Conservation (phyloP, 371 early-diverging fungal species). For the Rhizopus delemar region DNA sequence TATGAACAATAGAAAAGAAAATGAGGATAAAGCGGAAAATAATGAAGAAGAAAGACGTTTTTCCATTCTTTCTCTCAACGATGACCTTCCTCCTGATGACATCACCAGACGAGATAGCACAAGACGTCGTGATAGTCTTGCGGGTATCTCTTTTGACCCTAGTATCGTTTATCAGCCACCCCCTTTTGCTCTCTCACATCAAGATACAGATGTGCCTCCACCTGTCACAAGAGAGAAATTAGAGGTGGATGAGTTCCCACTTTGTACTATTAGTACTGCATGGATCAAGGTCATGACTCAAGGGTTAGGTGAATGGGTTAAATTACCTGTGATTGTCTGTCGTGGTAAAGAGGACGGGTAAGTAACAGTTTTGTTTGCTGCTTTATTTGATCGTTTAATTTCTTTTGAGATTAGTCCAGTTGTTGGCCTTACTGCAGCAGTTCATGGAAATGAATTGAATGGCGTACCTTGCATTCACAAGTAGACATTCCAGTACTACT, state of each 20-base stretch:
- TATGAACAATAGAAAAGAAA: conserved; percentile 1
- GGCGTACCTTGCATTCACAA: conserved; percentile 90
- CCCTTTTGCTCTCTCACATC: conserved; percentile 37
- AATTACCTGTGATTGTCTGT: conserved; percentile 67
- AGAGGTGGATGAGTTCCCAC: conserved; percentile 60
- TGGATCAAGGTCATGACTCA: conserved; percentile 75
- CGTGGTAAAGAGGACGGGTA: conserved; percentile 63
- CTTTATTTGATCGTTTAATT: background rate
- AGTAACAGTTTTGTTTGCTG: background rate
- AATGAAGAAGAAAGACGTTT: background rate
- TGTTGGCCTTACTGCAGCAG: conserved; percentile 65
- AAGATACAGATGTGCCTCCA: conserved; percentile 61
- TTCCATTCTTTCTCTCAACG: background rate
- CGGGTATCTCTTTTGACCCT: conserved; percentile 45
- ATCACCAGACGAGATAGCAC: conserved; percentile 1
- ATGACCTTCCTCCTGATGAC: background rate
- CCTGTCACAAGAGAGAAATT: conserved; percentile 57
- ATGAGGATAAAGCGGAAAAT: background rate
- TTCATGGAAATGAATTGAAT: conserved; percentile 92
- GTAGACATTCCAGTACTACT: conserved; percentile 14
- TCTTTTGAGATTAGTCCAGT: conserved; percentile 21
- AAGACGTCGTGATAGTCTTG: conserved; percentile 27
- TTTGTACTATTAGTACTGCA: conserved; percentile 54
- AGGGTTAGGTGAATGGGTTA: conserved; percentile 65
- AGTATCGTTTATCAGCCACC: conserved; percentile 61